A percentile compares a stretch with the other conserved stretches of the same genome.
Conservation (phyloP, 73 alveolate genomes). For the Paramecium bursaria region DNA sequence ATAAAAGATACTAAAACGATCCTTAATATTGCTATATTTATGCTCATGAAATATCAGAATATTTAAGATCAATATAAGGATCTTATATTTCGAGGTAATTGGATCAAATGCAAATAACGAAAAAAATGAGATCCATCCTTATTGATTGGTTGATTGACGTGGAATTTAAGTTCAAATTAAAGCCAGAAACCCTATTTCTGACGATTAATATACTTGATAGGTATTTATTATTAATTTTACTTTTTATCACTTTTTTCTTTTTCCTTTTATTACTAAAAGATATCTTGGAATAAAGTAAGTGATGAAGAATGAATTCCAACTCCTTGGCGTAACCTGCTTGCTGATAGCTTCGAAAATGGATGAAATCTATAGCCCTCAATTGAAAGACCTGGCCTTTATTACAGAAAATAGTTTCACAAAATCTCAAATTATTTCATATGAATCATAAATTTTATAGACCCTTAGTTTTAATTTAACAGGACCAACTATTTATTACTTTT, state of each 20-base stretch:
- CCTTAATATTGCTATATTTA: conserved; percentile 63
- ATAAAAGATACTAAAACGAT: conserved; percentile 21
- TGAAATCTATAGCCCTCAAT: conserved; percentile 70
- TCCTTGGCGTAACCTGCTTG: conserved; percentile 65
- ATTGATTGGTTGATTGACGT: conserved; percentile 86
- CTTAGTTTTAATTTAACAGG: conserved; percentile 84
- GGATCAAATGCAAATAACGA: conserved; percentile 75
- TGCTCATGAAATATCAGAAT: conserved; percentile 67
- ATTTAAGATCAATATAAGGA: conserved; percentile 62
- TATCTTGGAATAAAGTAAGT: no score
- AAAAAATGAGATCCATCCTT: conserved; percentile 81
- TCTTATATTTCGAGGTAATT: conserved; percentile 10
- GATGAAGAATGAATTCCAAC: conserved; percentile 53
- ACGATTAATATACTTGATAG: conserved; percentile 81
- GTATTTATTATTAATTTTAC: conserved; percentile 68
- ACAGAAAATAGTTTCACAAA: conserved; percentile 96
- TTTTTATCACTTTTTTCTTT: no score
- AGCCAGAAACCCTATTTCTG: conserved; percentile 79
- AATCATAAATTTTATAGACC: conserved; percentile 80
- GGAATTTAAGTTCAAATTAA: conserved; percentile 76
- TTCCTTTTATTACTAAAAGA: no score
- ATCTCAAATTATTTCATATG: conserved; percentile 90
- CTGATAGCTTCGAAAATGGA: conserved; percentile 74
- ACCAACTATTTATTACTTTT: conserved; percentile 77
- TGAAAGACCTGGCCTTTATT: conserved; percentile 92